These are phyloP conservation scores for Yamadazyma philogaea DNA, from an alignment of 805 yeast genomes.

Conservation along the genomic window DNA sequence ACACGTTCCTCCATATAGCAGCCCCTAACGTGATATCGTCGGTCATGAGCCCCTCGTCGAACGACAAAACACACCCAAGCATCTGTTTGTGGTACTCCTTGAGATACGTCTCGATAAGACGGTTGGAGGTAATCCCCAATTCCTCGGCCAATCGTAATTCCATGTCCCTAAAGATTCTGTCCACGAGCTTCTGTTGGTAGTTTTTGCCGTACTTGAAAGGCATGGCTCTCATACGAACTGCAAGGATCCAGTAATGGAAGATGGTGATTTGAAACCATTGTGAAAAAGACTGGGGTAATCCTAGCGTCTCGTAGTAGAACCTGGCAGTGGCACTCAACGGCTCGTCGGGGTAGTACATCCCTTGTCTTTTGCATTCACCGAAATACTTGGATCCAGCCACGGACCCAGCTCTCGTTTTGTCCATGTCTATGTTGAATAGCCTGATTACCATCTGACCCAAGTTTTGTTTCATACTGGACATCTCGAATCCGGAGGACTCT, in stretches of 20 bases:
- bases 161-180: slow-evolving; percentile 84
- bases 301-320: slow-evolving; percentile 82
- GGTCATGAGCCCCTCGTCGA: slow-evolving; percentile 85
- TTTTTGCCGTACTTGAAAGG: slow-evolving; percentile 85
- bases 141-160: slow-evolving; percentile 83
- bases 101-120: slow-evolving; percentile 79
- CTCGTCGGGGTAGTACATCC: slow-evolving; percentile 70
- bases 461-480: slow-evolving; percentile 36
- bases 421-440: slow-evolving; percentile 80
- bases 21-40: slow-evolving; percentile 76
- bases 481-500: slow-evolving; percentile 32
- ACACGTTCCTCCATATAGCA: slow-evolving; percentile 87
- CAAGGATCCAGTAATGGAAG: slow-evolving; percentile 89
- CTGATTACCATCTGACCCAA: slow-evolving; percentile 65
- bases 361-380: slow-evolving; percentile 84
- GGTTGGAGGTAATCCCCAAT: slow-evolving; percentile 75
- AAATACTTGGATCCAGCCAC: slow-evolving; percentile 88
- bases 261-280: slow-evolving; percentile 94
- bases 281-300: slow-evolving; percentile 81
- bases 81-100: slow-evolving; percentile 89
- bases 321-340: slow-evolving; percentile 68
- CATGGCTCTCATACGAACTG: slow-evolving; percentile 94
- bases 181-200: slow-evolving; percentile 89
- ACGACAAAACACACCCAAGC: slow-evolving; percentile 83
- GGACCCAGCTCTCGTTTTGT: slow-evolving; percentile 87